Percentiles rank a stretch among this genome's conserved stretches.
Evolutionary conservation across 2,329 filamentous ascomycete species (phyloP).

Genomic region (Ascomycota sp.): DNA sequence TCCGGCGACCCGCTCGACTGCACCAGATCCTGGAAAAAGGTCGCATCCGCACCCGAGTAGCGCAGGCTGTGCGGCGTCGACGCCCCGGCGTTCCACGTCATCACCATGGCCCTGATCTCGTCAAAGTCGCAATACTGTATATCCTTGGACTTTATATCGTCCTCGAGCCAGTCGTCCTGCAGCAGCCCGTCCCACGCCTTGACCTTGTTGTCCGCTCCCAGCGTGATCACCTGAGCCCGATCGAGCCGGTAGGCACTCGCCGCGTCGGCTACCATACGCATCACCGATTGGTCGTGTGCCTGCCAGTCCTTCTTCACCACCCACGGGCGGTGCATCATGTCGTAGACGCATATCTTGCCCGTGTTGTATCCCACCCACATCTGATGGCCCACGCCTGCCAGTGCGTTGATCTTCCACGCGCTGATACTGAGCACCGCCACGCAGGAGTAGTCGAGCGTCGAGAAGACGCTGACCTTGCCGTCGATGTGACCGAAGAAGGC

Average conservation of each 20-base stretch:
- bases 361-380: constrained; percentile 93
- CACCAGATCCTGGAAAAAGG: constrained; percentile 66
- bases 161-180: constrained; percentile 86
- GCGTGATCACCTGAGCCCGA: constrained; percentile 62
- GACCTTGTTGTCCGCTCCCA: constrained; percentile 73
- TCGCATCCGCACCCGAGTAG: constrained; percentile 45
- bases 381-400: constrained; percentile 60
- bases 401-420: constrained; percentile 81
- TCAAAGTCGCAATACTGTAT: constrained; percentile 70
- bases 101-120: constrained; percentile 56
- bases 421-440: constrained; percentile 70
- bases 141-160: constrained; percentile 69
- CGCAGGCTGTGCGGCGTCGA: constrained; percentile 70
- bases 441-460: constrained; percentile 53
- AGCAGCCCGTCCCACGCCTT: constrained; percentile 83
- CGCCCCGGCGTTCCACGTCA: constrained; percentile 98
- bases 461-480: constrained; percentile 90
- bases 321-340: constrained; percentile 69
- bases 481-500: constrained; percentile 85
- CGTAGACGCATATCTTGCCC: constrained; percentile 84
- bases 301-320: constrained; percentile 84
- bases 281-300: constrained; percentile 67
- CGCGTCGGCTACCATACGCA: constrained; percentile 55
- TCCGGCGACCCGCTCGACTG: constrained; percentile 62
- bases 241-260: constrained; percentile 75